Evolutionary conservation across 2,329 filamentous ascomycete genomes (phyloP), one percentile per base, ranked within the genome.

Genomic region (Coniella lustricola): DNA sequence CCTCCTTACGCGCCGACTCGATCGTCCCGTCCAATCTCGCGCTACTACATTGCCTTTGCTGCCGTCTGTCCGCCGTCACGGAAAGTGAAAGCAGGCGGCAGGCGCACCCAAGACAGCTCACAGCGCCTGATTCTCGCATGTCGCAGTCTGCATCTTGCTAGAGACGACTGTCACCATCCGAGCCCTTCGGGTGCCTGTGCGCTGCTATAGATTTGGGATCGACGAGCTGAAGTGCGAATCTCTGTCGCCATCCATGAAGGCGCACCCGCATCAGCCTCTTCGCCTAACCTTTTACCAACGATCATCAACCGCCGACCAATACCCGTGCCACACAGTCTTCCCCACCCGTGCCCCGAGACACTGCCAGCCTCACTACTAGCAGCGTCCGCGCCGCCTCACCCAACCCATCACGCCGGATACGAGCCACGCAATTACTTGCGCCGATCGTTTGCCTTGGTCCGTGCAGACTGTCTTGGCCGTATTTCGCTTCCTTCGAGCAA

Each of bases 341-440:
- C 46, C 47, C 50, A 46, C 47, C 31, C 39, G 32, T 21, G 20
- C 38, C 44, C 43, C 47, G 39, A 52, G 46, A 52, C 50, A 43
- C 25, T 34, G 29, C 17, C 42, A 41, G 29, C 43, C 36, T 42
- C 14, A 18, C 25, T 14, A 41, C 22, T 16, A 25, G n/a, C 16
- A 41, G 22, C 35, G 7, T 14, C 25, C 36, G 25, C 22, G 16
- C 32, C 44, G 32, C 36, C 44, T 41, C 9, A 41, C 38, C 38
- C 17, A 41, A 16, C 22, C 38, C 16, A 12, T 31, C 29, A 21
- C 44, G 22, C 34, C 49, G 39, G 37, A 35, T 18, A 47, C 44
- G 39, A 44, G 33, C n/a, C 50, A 44, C 47, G 44, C 44, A n/a
- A 36, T 49, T 13, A 20, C 33, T 29, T 29, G 31, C 31, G 20